These are phyloP conservation scores for Calonectria multiphialidica DNA, from an alignment of 2,329 filamentous ascomycete genomes.

Conservation along the genomic window DNA sequence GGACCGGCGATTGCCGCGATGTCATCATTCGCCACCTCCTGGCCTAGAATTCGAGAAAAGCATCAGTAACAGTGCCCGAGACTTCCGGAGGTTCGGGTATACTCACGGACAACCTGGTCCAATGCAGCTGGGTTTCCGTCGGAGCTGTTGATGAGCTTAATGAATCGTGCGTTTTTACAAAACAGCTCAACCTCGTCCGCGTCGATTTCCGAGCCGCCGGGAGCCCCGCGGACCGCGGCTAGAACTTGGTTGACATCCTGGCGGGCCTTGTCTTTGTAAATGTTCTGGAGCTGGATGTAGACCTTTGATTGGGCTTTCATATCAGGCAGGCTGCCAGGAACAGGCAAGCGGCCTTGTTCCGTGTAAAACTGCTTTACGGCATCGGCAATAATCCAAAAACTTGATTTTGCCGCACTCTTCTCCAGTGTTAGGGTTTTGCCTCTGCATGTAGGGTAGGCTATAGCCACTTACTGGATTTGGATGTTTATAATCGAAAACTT, in stretches of 20 bases:
- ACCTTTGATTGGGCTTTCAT: conserved; percentile 96
- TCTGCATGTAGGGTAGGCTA: neutral
- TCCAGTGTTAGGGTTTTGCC: conserved; percentile 14
- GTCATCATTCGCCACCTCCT: conserved; percentile 67
- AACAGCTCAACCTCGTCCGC: conserved; percentile 87
- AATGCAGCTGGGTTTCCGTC: conserved; percentile 59
- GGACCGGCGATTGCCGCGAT: conserved; percentile 59
- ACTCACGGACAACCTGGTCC: conserved; percentile 67
- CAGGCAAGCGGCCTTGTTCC: conserved; percentile 79
- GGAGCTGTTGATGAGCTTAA: conserved; percentile 81
- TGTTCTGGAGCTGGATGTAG: conserved; percentile 90
- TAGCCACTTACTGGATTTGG: conserved; percentile 60
- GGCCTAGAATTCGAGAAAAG: conserved; percentile 52
- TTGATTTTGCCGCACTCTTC: conserved; percentile 62
- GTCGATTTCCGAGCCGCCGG: conserved; percentile 67
- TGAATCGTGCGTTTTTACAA: conserved; percentile 94
- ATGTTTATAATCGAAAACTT: conserved; percentile 80
- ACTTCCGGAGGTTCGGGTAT: neutral
- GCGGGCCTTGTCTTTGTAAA: conserved; percentile 91
- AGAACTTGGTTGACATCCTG: conserved; percentile 83
- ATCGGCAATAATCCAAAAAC: conserved; percentile 90
- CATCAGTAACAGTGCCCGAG: conserved; percentile 7
- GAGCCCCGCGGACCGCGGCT: conserved; percentile 66
- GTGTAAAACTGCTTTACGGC: conserved; percentile 84
- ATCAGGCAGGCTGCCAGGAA: conserved; percentile 90